Evolutionary conservation across 495 filamentous ascomycete species (phyloP), one percentile per base, ranked within the genome.

Genomic region (Aspergillus asperescens): DNA sequence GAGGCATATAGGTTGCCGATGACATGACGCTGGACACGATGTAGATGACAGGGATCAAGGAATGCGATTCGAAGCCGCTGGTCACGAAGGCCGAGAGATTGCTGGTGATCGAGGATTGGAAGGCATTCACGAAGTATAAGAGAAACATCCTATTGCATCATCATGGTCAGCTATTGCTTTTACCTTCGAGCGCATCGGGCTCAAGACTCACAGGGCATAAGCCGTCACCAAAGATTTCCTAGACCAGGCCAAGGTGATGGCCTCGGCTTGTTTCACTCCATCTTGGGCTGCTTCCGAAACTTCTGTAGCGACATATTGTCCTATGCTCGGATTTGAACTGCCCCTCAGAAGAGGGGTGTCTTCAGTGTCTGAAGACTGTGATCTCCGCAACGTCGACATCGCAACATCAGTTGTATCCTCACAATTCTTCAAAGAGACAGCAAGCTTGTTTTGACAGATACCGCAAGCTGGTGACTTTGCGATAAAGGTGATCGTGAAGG

Each of bases 11-110:
- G 4, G 59, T 60, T 8, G 68, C 68, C 8, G 65, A 66, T 0
- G 68, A 50, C 48, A 71, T 63, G 29, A 60, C 73, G 37, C 71
- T 72, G 20, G 77, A 68, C 2, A 85, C 74, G 43, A 83, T 73
- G 34, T 70, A 76, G 43, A 83, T 77, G 16, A 78, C 76, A 27
- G 78, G 76, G 40, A 84, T 60, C 37, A 84, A 60, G 5, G 80
- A 83, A 59, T 85, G 82, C 5, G 71, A 68, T 18, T 76, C 66
- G 59, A 83, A 85, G 2, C 71, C 74, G 55, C 79, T 81, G 38
- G 67, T 69, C 23, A 72, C 45, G 38, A 66, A 71, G 43, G 65
- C 56, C 12, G 59, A 55, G 40, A 73, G 34, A 42, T 61, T 73
- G 13, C 39, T 42, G 16, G 61, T 57, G 31, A 70, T 63, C 6